Evolutionary conservation across 2,329 filamentous ascomycete species (phyloP).

Genomic region (Penicillium sp.): DNA sequence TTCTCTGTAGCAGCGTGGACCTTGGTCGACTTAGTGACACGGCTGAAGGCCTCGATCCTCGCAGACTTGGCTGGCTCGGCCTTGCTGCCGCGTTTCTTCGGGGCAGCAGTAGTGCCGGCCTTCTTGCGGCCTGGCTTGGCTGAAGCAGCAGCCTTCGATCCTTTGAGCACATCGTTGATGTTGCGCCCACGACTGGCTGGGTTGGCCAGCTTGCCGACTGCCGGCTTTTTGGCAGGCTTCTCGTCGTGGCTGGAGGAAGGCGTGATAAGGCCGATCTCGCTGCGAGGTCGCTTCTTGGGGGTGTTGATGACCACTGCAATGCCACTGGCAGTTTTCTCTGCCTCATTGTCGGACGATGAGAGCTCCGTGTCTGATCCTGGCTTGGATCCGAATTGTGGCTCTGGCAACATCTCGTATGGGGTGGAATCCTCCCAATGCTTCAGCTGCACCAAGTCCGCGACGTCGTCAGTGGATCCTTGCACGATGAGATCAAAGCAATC

Average conservation of each 20-base stretch:
- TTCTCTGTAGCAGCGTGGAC: constrained; percentile 22
- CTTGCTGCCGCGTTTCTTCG: constrained; percentile 11
- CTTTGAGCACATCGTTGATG: constrained; percentile 27
- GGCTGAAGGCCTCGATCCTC: constrained; percentile 34
- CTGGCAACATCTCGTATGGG: constrained; percentile 36
- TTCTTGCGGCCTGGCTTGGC: constrained; percentile 26
- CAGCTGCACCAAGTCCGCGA: constrained; percentile 69
- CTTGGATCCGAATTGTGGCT: constrained; percentile 16
- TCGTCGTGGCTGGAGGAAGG: constrained; percentile 45
- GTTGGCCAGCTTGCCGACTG: constrained; percentile 22
- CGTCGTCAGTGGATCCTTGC: constrained; percentile 79
- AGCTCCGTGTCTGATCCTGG: constrained; percentile 38
- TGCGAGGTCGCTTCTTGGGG: constrained; percentile 37
- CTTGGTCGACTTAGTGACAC: constrained; percentile 34
- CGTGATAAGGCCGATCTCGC: constrained; percentile 39
- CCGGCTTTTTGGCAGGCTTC: constrained; percentile 25
- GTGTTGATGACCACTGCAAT: constrained; percentile 43
- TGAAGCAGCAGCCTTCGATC: constrained; percentile 20
- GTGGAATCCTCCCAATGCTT: constrained; percentile 55
- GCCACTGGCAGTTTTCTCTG: too few species aligned
- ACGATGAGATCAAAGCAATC: constrained; percentile 93
- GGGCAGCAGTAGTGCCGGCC: constrained; percentile 4
- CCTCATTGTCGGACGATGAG: too few species aligned
- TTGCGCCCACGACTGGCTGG: constrained; percentile 32
- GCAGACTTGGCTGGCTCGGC: constrained; percentile 22